phyloP scores from a whole-genome alignment of 2,329 filamentous ascomycete species.

The Colletotrichum sp. region DNA sequence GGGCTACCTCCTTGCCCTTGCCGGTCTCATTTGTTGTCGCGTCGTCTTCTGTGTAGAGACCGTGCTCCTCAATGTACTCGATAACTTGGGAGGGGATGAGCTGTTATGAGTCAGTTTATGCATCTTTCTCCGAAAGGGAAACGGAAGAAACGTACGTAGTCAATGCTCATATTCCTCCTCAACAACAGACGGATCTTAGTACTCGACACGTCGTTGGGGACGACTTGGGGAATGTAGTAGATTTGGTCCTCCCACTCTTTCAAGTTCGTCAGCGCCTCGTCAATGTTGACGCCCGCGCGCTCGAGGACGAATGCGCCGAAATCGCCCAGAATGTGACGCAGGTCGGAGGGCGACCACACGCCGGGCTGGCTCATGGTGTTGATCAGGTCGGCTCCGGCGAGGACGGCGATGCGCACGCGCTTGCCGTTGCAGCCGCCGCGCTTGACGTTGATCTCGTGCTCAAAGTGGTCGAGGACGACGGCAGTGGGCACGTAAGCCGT shows the following conservation, averaged over 20 bases:
- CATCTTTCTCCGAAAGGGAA: background rate
- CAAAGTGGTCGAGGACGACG: slow-evolving; percentile 88
- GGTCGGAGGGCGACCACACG: slow-evolving; percentile 84
- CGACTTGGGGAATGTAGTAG: slow-evolving; percentile 86
- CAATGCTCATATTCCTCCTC: slow-evolving; percentile 24
- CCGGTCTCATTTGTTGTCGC: slow-evolving; percentile 14
- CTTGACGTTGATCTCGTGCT: slow-evolving; percentile 85
- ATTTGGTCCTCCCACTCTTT: slow-evolving; percentile 86
- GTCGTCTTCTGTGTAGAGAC: slow-evolving; percentile 62
- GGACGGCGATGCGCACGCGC: slow-evolving; percentile 74
- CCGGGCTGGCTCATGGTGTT: slow-evolving; percentile 75
- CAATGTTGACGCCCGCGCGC: slow-evolving; percentile 85
- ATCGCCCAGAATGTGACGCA: slow-evolving; percentile 85
- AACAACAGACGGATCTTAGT: slow-evolving; percentile 26
- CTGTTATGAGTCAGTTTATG: slow-evolving; percentile 38
- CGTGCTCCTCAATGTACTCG: slow-evolving; percentile 72
- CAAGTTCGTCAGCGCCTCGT: slow-evolving; percentile 83
- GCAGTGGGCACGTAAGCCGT: slow-evolving; percentile 88
- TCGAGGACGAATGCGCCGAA: slow-evolving; percentile 90
- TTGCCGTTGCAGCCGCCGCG: slow-evolving; percentile 77
- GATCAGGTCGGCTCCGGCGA: slow-evolving; percentile 80
- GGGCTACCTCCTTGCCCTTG: slow-evolving; percentile 9
- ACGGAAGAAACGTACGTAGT: slow-evolving; percentile 9
- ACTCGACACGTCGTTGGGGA: slow-evolving; percentile 75
- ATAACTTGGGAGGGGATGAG: slow-evolving; percentile 79